Base-by-base conservation (phyloP, 768 basidiomycete genomes). In the Suillus americanus region DNA sequence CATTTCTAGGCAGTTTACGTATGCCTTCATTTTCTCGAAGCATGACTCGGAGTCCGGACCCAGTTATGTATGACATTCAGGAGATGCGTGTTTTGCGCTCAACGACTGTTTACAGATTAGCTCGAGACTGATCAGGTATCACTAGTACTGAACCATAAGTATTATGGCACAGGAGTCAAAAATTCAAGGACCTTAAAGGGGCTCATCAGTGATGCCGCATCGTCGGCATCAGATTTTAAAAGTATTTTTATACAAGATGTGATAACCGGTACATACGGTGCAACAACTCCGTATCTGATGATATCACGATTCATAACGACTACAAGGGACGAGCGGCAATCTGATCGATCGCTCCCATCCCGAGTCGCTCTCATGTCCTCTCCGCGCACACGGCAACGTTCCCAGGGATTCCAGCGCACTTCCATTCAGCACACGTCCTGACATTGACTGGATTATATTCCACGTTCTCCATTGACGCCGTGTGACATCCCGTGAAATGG, bases 381-480 rank as follows among this genome's bases (percentile, higher is more conserved):
- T 61, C 14, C n/a, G 40, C 5, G 25, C 16, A 7, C 14, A 33
- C 25, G 7, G 8, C 28, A 33, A 57, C 56, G 56, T 40, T 57
- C 56, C 23, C 46, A 48, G 45, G 45, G 4, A 25, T 23, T 13
- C 23, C n/a, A 16, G 23, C n/a, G 13, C 57, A 63, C 3, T 18
- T 28, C 25, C 9, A 43, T 59, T 63, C 51, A 9, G 6, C 40
- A 63, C 23, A 63, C 23, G 56, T 63, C 56, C 20, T 61, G 53
- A n/a, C n/a, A n/a, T n/a, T n/a, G n/a, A n/a, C n/a, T n/a, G n/a
- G n/a, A 20, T 61, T 61, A 1, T 63, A 45, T 20, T 20, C 62
- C 51, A 63, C 62, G 45, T 63, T 63, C 23, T 25, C 12, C 59
- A 7, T 14, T 25, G 40, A 60, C 40, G 60, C 61, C 28, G 60